Evolutionary conservation across 2,329 filamentous ascomycete genomes (phyloP).

Genomic region (Fusarium chlamydosporum): DNA sequence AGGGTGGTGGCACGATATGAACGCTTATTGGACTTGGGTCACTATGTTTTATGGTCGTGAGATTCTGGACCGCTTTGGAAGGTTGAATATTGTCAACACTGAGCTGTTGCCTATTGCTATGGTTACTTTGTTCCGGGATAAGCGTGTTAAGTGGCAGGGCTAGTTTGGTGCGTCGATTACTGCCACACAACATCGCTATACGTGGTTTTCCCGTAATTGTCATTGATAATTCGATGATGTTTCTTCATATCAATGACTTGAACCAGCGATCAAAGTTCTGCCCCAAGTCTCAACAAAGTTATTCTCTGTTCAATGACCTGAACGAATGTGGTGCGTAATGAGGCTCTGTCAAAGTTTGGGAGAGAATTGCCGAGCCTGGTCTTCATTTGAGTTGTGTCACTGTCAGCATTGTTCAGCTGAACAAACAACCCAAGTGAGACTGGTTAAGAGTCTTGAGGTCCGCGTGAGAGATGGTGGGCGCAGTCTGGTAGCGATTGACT

Average conservation of each 20-base stretch:
- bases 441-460: too few species aligned
- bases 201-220: too few species aligned
- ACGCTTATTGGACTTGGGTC: slow-evolving; percentile 65
- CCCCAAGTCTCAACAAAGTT: too few species aligned
- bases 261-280: too few species aligned
- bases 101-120: slow-evolving; percentile 63
- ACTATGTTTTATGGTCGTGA: slow-evolving; percentile 61
- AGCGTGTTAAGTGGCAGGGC: slow-evolving; percentile 60
- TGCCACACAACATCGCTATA: neutral
- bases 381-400: neutral
- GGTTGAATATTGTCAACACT: slow-evolving; percentile 61
- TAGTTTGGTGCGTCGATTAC: neutral
- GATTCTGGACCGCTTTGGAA: slow-evolving; percentile 61
- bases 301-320: too few species aligned
- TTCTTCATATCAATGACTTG: too few species aligned
- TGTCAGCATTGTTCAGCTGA: neutral
- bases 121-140: slow-evolving; percentile 61
- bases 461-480: neutral
- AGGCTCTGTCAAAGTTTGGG: neutral
- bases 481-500: neutral
- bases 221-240: neutral
- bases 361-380: neutral
- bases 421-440: neutral
- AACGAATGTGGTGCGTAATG: neutral
- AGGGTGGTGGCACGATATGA: slow-evolving; percentile 53